Percentiles rank a stretch among this genome's conserved stretches.
Evolutionary conservation across 768 basidiomycete species (phyloP).

Genomic region (Hortiboletus flavorubellus): DNA sequence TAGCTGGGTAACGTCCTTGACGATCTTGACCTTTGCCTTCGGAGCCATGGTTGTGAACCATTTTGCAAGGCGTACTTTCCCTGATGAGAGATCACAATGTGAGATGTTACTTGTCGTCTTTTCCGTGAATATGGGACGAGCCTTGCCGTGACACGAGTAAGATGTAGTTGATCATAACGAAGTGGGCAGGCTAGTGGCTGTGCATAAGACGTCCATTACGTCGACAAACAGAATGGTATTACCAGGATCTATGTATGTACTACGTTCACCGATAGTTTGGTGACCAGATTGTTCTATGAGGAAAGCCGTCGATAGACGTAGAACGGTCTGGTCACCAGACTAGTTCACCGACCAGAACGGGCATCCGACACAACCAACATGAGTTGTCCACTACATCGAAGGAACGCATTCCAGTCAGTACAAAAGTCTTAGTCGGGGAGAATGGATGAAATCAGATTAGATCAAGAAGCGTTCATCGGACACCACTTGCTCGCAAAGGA

Average conservation of each 20-base stretch:
- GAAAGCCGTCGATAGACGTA: too few species aligned
- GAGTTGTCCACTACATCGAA: background rate
- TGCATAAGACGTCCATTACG: conserved; percentile 2
- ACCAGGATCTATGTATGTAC: background rate
- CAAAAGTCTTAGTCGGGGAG: background rate
- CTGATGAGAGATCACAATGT: conserved; percentile 37
- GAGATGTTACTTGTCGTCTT: conserved; percentile 5
- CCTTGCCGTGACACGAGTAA: conserved; percentile 94
- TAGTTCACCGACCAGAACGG: background rate
- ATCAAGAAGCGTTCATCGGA: conserved; percentile 76
- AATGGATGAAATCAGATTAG: conserved; percentile 72
- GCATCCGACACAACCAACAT: background rate
- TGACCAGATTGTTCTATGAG: too few species aligned
- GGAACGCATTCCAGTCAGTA: conserved; percentile 11
- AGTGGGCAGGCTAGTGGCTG: conserved; percentile 23
- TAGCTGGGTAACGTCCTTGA: conserved; percentile 93
- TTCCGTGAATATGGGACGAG: conserved; percentile 25
- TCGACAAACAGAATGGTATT: background rate
- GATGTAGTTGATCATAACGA: conserved; percentile 83
- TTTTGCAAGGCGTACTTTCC: conserved; percentile 92
- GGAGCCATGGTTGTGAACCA: conserved; percentile 88
- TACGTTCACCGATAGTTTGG: background rate
- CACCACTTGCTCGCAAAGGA: conserved; percentile 37
- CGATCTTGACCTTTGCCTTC: conserved; percentile 84
- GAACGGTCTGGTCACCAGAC: too few species aligned